phyloP scores from a whole-genome alignment of 495 filamentous ascomycete genomes.

The Penicillium macrosclerotiorum region DNA sequence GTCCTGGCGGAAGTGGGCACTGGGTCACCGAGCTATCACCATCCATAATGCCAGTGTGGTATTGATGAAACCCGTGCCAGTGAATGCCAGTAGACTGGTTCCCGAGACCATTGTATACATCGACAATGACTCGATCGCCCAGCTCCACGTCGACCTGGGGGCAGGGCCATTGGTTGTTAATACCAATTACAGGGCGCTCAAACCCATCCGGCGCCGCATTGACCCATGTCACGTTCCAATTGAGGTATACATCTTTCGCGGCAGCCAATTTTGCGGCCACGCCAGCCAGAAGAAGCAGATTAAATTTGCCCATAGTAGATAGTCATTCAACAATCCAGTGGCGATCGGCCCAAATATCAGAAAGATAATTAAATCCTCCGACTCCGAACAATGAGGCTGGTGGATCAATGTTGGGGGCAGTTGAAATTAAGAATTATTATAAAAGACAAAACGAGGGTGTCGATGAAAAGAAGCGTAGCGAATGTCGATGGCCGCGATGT shows the following conservation, averaged over 20 bases:
- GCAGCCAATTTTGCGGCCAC: conserved; percentile 21
- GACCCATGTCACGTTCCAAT: conserved; percentile 82
- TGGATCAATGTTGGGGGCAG: conserved; percentile 3
- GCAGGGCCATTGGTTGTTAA: conserved; percentile 79
- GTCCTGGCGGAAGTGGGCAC: conserved; percentile 62
- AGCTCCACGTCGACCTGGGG: conserved; percentile 65
- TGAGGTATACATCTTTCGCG: conserved; percentile 35
- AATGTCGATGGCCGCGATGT: conserved; percentile 13
- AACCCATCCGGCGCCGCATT: conserved; percentile 76
- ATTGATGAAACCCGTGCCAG: conserved; percentile 67
- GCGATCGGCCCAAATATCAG: conserved; percentile 12
- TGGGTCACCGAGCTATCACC: conserved; percentile 61
- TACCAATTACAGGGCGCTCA: conserved; percentile 70
- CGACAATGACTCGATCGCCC: conserved; percentile 71
- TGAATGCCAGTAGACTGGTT: conserved; percentile 71
- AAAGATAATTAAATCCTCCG: conserved; percentile 21
- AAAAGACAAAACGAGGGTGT: conserved; percentile 8
- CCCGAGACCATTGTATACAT: conserved; percentile 70
- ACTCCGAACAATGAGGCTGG: conserved; percentile 11
- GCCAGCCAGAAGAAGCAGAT: conserved; percentile 22
- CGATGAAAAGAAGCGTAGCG: conserved; percentile 15
- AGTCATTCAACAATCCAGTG: conserved; percentile 18
- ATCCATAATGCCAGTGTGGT: conserved; percentile 61
- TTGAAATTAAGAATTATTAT: conserved; percentile 5
- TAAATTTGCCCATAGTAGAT: conserved; percentile 20